phyloP scores from a whole-genome alignment of 1,284 basidiomycete species.

The Schizophyllum amplum region DNA sequence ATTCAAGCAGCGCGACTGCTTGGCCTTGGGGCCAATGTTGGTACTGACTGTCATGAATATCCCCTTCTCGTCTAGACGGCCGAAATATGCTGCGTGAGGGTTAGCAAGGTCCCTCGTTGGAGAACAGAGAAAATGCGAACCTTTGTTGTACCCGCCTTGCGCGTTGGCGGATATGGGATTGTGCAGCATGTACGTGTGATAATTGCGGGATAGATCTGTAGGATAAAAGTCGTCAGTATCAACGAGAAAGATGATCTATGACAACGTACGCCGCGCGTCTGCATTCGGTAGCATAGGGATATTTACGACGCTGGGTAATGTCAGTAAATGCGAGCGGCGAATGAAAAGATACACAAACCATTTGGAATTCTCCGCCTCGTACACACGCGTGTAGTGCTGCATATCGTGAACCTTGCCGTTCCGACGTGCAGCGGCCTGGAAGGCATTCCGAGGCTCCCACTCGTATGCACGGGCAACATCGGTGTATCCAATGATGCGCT shows the following conservation, averaged over 20 bases:
- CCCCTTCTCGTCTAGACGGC: conserved; percentile 38
- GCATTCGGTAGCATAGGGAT: not conserved
- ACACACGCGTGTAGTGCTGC: not conserved
- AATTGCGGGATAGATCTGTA: not conserved
- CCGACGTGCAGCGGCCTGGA: not conserved
- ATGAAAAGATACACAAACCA: not conserved
- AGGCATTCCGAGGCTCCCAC: not conserved
- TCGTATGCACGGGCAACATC: not conserved
- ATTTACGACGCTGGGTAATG: not conserved
- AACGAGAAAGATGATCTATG: too few relatives aligned
- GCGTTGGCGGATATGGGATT: not conserved
- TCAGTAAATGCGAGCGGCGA: conserved; percentile 22
- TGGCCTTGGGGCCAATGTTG: conserved; percentile 35
- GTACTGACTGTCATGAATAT: conserved; percentile 58
- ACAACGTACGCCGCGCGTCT: not conserved
- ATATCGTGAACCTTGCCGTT: not conserved
- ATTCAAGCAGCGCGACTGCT: conserved; percentile 47
- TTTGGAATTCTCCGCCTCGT: not conserved
- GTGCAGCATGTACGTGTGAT: conserved; percentile 28
- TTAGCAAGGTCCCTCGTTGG: too few relatives aligned
- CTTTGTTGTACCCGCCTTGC: conserved; percentile 16
- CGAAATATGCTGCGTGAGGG: conserved; percentile 27
- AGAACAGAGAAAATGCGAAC: conserved; percentile 4
- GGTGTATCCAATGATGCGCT: not conserved
- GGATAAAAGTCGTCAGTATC: too few relatives aligned